Evolutionary conservation across 2,329 filamentous ascomycete species (phyloP), one percentile per base, ranked within the genome.

Genomic region (Neonectria neomacrospora): DNA sequence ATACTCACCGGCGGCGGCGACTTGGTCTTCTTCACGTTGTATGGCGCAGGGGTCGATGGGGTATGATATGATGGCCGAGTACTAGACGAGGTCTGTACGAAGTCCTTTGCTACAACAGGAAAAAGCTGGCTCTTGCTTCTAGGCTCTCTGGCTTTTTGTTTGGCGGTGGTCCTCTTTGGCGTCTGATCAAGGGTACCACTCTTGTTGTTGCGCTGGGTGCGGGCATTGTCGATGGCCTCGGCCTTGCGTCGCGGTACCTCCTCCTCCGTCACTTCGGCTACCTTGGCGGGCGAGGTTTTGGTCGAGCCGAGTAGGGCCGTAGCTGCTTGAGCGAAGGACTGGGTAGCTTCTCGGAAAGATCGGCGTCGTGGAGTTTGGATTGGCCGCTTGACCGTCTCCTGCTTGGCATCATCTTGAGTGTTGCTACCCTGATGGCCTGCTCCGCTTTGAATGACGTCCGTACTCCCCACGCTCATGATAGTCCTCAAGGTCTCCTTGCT

Each of bases 401-500:
- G 26, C 20, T 47, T 55, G 18, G 16, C 3, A 16, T 16, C 8
- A 11, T 55, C 54, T n/a, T 50, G 50, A 14, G 45, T 42, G 12
- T 18, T 55, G 51, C 37, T 55, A 41, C 41, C 28, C 20, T 55
- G 58, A n/a, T 62, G 61, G 23, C 44, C 66, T 32, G 58, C 50
- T 26, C 47, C 57, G 1, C 28, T 54, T 32, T 55, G 55, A 16
- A 70, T 54, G 3, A 66, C 64, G 48, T 83, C 81, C 18, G 80
- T 73, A 52, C 82, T 85, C 6, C 80, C 82, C 9, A 85, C 82
- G 62, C 83, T 85, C 54, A 85, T 70, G 18, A 85, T 84, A 1
- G 83, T 85, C 54, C 81, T 81, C 26, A 85, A 70, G 0, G 81
- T 83, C 26, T 84, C 83, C 65, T 80, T 80, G 68, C 80, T 84